Evolutionary conservation across 768 basidiomycete species (phyloP).

Genomic region (Suillus cothurnatus): DNA sequence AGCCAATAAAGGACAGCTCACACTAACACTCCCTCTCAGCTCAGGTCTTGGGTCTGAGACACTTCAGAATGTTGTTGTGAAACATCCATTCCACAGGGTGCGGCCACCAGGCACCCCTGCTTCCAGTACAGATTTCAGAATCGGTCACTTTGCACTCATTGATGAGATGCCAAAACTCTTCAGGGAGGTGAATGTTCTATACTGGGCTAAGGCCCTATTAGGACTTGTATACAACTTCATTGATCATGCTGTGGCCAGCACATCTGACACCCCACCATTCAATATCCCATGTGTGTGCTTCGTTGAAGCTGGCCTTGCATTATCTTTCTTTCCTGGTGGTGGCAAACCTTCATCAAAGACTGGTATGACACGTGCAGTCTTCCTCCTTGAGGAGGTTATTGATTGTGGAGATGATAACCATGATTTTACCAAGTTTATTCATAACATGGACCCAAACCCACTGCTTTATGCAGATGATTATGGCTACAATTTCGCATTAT

Average conservation of each 20-base stretch:
- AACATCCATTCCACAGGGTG: not conserved
- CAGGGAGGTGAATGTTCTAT: conserved; percentile 15
- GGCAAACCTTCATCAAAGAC: not conserved
- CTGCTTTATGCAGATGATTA: not conserved
- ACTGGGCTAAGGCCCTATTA: conserved; percentile 13
- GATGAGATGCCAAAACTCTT: conserved; percentile 9
- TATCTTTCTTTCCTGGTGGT: not conserved
- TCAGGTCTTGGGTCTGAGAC: not conserved
- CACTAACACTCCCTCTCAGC: not conserved
- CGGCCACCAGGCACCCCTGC: not conserved
- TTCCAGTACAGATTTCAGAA: not conserved
- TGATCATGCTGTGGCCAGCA: not conserved
- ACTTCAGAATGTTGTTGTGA: not conserved
- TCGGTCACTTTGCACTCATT: not conserved
- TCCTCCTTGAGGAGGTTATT: conserved; percentile 15
- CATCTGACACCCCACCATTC: conserved; percentile 6
- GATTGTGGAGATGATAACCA: too few species aligned
- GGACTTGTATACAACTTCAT: conserved; percentile 3
- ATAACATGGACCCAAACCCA: conserved; percentile 5
- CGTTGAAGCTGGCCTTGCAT: conserved; percentile 11
- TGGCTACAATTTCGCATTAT: conserved; percentile 6
- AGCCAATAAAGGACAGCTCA: not conserved
- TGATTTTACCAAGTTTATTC: conserved; percentile 16
- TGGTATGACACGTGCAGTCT: not conserved
- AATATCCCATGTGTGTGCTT: conserved; percentile 13